These are phyloP conservation scores for Malassezia furfur DNA, from an alignment of 1,284 basidiomycete genomes.

Conservation along the genomic window DNA sequence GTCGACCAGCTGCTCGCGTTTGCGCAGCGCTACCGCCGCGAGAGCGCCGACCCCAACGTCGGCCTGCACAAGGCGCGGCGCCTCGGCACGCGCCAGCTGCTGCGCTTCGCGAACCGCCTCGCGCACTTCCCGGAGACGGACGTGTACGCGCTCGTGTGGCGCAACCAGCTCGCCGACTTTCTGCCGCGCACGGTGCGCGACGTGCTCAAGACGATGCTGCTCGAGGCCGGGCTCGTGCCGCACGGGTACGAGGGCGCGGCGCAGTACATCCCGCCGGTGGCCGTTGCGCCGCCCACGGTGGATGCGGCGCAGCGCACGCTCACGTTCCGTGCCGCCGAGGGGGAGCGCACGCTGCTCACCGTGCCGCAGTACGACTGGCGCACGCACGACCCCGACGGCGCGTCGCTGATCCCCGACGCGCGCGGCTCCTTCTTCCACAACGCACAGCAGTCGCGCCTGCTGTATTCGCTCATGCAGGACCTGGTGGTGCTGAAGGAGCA, in stretches of 20 bases:
- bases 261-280: constrained; percentile 26
- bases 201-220: constrained; percentile 33
- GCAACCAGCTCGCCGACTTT: constrained; percentile 47
- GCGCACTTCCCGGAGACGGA: constrained; percentile 38
- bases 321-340: constrained; percentile 26
- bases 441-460: constrained; percentile 41
- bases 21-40: constrained; percentile 37
- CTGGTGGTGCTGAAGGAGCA: constrained; percentile 46
- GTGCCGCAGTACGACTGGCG: constrained; percentile 39
- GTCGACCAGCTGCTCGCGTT: constrained; percentile 39
- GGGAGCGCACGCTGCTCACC: constrained; percentile 9
- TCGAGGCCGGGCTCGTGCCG: constrained; percentile 32
- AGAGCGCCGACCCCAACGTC: constrained; percentile 34
- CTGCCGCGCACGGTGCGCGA: constrained; percentile 45
- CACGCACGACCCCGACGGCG: constrained; percentile 38
- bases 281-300: constrained; percentile 22
- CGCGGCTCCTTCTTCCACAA: constrained; percentile 46
- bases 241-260: constrained; percentile 38
- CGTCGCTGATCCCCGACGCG: constrained; percentile 41
- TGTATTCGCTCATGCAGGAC: constrained; percentile 47
- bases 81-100: constrained; percentile 47
- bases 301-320: constrained; percentile 14
- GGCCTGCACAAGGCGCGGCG: constrained; percentile 44
- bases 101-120: constrained; percentile 45
- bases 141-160: constrained; percentile 36